These are phyloP conservation scores for Gossypium anomalum DNA, from an alignment of 345 rosid genomes.

Conservation along the genomic window DNA sequence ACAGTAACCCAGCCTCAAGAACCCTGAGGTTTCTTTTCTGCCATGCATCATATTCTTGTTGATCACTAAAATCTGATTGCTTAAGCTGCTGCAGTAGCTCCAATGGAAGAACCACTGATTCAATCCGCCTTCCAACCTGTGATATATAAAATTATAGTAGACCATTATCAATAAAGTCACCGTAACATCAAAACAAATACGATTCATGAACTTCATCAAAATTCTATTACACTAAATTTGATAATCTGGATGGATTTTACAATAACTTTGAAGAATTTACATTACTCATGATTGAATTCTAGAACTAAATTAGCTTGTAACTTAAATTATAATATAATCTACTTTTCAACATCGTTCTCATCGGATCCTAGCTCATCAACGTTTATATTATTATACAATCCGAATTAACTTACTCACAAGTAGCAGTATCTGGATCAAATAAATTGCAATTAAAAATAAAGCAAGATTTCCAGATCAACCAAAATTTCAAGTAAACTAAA, in stretches of 20 bases:
- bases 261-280: too few species aligned
- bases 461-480: conserved; percentile 20
- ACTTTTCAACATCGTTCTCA: neutral
- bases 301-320: neutral
- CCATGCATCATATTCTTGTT: conserved; percentile 84
- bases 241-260: neutral
- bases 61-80: conserved; percentile 76
- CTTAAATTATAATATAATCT: neutral
- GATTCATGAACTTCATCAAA: neutral
- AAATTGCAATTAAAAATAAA: conserved; percentile 11
- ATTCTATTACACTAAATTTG: neutral
- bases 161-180: neutral
- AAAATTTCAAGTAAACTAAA: neutral
- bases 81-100: conserved; percentile 90
- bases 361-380: neutral
- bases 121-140: conserved; percentile 87
- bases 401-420: neutral
- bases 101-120: conserved; percentile 75
- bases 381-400: neutral
- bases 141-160: neutral
- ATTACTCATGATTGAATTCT: neutral
- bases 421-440: conserved; percentile 8
- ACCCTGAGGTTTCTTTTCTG: conserved; percentile 70
- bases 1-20: conserved; percentile 86
- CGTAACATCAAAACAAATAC: neutral